Evolutionary conservation across 805 yeast species (phyloP), one percentile per base, ranked within the genome.

Genomic region (Sugiyamaella floridensis): DNA sequence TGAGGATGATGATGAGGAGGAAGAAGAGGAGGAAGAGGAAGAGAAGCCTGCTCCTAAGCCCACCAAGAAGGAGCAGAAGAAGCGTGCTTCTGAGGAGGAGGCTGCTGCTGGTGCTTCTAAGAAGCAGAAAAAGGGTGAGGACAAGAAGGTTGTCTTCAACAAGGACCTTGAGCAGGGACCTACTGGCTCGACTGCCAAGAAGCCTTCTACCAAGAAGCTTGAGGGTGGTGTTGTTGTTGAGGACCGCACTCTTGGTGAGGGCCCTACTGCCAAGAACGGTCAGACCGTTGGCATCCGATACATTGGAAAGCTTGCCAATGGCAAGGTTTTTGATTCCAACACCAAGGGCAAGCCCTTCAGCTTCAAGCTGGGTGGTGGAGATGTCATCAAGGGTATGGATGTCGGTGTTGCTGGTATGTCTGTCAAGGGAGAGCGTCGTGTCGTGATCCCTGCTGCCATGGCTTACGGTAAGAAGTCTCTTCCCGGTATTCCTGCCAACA

Each of bases 321-420:
- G 98, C 63, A 88, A 88, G 71, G 89, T 87, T 48, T 93, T 93
- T 62, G 99, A 93, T 80, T 90, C 92, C 73, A 93, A 93, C 83
- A 89, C 96, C 63, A 79, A 84, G 60, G 99, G 99, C 66, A 92
- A 89, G 77, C 99, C 99, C 67, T 93, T 93, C 72, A 73, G 74
- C 59, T 93, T 93, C 74, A 81, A 80, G 58, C 80, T 93, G 63
- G 99, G 99, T 66, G 86, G 85, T 71, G 99, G 98, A 68, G 99
- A 93, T 75, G 97, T 95, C 63, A 93, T 93, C 78, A 88, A 88
- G 73, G 99, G 98, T 60, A 93, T 96, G 88, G 99, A 93, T 70
- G 80, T 92, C 66, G 99, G 99, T 79, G 93, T 93, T 64, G 89
- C 92, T 55, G 98, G 98, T 70, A 90, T 93, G 97, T 83, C 95